Base-by-base conservation (phyloP, 2,329 filamentous ascomycete genomes). In the Colletotrichum cordylinicola region DNA sequence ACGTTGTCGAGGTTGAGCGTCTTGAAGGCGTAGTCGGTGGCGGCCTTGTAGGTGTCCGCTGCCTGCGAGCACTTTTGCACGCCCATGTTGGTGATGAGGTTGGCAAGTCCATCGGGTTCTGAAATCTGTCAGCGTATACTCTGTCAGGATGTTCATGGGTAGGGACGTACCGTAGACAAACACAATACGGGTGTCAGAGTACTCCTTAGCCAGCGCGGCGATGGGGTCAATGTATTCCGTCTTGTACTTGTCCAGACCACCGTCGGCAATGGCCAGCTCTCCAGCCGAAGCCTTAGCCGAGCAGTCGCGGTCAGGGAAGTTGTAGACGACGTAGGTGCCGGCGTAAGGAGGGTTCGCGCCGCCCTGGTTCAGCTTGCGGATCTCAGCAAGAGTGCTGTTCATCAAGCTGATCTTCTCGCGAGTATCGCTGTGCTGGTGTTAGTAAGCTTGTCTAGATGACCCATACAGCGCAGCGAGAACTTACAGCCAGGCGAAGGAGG, bases 251-350 rank as follows among this genome's bases (percentile, higher is more conserved):
- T 79, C 72, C 2, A 83, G 67, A 67, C 83, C 80, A 13, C 80
- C 80, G 33, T 81, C 79, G 65, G 80, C 80, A 12, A 84, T 77
- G 10, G 77, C 60, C 21, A 81, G 80, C 74, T 85, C 83, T 77
- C 84, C 84, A 48, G 84, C 84, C 43, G 83, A 84, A 18, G 83
- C 82, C 66, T 81, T 79, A 27, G 83, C 83, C 39, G 82, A 81
- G 78, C 84, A 85, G 79, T 85, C 83, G 78, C 83, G 82, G 70
- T 83, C 83, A 48, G 84, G 84, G 39, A 85, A 82, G 81, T 85
- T 83, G 77, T 85, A 85, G 66, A 85, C 78, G 61, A 85, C 83
- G 15, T 84, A 69, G 29, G 81, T 81, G n/a, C 81, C 81, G 18
- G 76, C 78, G 68, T 79, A 81, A 10, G 81, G 78, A 31, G 79